phyloP scores from a whole-genome alignment of 768 basidiomycete genomes.

The Hericium erinaceus region DNA sequence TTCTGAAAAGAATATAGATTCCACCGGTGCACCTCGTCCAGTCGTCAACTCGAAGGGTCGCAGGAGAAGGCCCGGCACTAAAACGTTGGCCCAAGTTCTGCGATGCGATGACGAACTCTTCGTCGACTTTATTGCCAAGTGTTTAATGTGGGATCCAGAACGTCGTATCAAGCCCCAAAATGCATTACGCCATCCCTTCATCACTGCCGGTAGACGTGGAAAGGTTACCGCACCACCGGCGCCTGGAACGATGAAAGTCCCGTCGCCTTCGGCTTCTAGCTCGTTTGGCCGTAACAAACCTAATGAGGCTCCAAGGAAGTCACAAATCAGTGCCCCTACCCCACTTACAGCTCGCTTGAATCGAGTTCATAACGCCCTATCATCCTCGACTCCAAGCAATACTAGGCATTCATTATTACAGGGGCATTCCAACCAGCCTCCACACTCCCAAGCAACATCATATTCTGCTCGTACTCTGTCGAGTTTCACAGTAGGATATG shows the following conservation, averaged over 20 bases:
- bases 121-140: conserved; percentile 93
- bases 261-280: conserved; percentile 49
- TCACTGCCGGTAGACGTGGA: conserved; percentile 49
- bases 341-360: conserved; percentile 73
- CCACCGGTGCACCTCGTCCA: conserved; percentile 85
- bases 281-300: conserved; percentile 44
- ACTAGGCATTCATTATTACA: conserved; percentile 48
- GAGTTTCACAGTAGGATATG: conserved; percentile 44
- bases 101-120: conserved; percentile 92
- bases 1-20: conserved; percentile 42
- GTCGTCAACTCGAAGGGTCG: conserved; percentile 96
- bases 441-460: conserved; percentile 60
- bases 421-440: conserved; percentile 57
- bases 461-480: conserved; percentile 68
- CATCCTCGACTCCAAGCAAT: conserved; percentile 47
- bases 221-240: conserved; percentile 35
- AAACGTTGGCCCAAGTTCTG: conserved; percentile 81
- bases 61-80: conserved; percentile 83
- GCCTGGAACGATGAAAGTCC: conserved; percentile 40
- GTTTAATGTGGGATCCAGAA: conserved; percentile 98
- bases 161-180: conserved; percentile 88
- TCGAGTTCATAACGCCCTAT: conserved; percentile 42
- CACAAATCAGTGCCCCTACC: conserved; percentile 81
- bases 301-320: conserved; percentile 80
- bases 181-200: conserved; percentile 86